phyloP scores from a whole-genome alignment of 1,284 basidiomycete species.

The Coniophora puteana region DNA sequence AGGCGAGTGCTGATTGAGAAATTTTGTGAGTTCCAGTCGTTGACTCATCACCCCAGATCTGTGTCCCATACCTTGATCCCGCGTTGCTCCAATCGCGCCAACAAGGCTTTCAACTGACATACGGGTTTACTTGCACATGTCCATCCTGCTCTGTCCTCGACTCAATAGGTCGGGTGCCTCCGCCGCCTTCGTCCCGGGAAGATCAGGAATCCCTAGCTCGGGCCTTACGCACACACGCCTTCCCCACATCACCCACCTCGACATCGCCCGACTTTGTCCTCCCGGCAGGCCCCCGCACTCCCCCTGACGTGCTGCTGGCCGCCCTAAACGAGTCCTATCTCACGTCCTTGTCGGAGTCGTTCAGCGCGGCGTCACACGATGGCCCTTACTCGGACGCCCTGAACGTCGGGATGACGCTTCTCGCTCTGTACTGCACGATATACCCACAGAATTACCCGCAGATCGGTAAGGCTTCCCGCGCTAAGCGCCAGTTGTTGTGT shows the following conservation, averaged over 20 bases:
- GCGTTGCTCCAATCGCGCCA: slow-evolving; percentile 60
- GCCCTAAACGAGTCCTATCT: slow-evolving; percentile 59
- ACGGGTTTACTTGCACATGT: slow-evolving; percentile 67
- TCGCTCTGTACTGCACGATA: slow-evolving; percentile 61
- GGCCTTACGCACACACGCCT: slow-evolving; percentile 36
- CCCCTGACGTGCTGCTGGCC: slow-evolving; percentile 38
- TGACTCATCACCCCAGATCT: slow-evolving; percentile 43
- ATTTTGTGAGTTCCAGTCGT: slow-evolving; percentile 5
- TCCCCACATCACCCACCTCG: too few species aligned
- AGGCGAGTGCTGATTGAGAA: slow-evolving; percentile 40
- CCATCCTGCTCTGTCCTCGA: slow-evolving; percentile 45
- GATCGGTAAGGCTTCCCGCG: slow-evolving; percentile 48
- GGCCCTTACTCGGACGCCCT: slow-evolving; percentile 50
- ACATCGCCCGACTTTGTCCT: slow-evolving; percentile 13
- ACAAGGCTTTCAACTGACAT: slow-evolving; percentile 53
- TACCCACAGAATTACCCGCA: slow-evolving; percentile 75
- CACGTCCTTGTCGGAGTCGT: slow-evolving; percentile 52
- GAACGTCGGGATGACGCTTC: slow-evolving; percentile 48
- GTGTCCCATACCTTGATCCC: slow-evolving; percentile 71
- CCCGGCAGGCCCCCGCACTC: slow-evolving; percentile 19
- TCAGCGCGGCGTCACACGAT: slow-evolving; percentile 65
- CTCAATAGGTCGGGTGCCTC: slow-evolving; percentile 28
- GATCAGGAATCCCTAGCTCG: slow-evolving; percentile 28
- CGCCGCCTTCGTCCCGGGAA: slow-evolving; percentile 8
- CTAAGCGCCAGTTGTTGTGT: neutral